Evolutionary conservation across 768 basidiomycete genomes (phyloP).

Genomic region (Mycena polygramma): DNA sequence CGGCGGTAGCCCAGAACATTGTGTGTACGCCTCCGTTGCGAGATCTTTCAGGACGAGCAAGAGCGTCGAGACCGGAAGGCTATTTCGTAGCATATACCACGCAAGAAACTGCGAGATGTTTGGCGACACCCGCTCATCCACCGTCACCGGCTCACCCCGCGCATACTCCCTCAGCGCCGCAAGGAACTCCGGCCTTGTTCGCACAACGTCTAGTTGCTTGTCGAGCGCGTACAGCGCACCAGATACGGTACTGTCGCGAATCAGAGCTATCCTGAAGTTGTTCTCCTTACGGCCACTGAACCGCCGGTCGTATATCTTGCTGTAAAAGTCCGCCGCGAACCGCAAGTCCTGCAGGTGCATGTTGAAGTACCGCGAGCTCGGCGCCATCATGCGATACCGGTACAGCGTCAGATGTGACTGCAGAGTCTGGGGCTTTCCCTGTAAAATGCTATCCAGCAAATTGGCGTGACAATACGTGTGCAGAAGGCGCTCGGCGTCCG

Average conservation of each 20-base stretch:
- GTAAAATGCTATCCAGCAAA: slow-evolving; percentile 88
- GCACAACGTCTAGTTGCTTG: slow-evolving; percentile 62
- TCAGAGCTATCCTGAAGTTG: slow-evolving; percentile 73
- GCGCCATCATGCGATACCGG: slow-evolving; percentile 72
- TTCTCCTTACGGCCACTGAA: slow-evolving; percentile 82
- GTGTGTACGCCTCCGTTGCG: slow-evolving; percentile 71
- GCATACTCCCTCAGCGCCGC: slow-evolving; percentile 66
- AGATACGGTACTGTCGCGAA: slow-evolving; percentile 79
- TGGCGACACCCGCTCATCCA: slow-evolving; percentile 41
- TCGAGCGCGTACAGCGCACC: slow-evolving; percentile 77
- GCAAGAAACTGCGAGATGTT: slow-evolving; percentile 61
- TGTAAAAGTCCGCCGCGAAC: slow-evolving; percentile 83
- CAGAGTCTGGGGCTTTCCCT: slow-evolving; percentile 87
- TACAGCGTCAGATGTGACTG: slow-evolving; percentile 82
- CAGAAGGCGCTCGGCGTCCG: slow-evolving; percentile 71
- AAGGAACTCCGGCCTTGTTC: slow-evolving; percentile 56
- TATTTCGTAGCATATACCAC: slow-evolving; percentile 80
- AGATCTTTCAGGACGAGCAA: slow-evolving; percentile 71
- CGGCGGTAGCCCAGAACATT: slow-evolving; percentile 62
- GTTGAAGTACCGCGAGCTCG: slow-evolving; percentile 71
- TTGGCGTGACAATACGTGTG: slow-evolving; percentile 82
- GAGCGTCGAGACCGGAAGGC: slow-evolving; percentile 78
- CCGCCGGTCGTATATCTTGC: slow-evolving; percentile 77
- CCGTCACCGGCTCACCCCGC: slow-evolving; percentile 59
- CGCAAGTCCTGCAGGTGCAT: slow-evolving; percentile 80